phyloP scores from a whole-genome alignment of 352 stramenopile genomes.

The Thalassiosira exigua region DNA sequence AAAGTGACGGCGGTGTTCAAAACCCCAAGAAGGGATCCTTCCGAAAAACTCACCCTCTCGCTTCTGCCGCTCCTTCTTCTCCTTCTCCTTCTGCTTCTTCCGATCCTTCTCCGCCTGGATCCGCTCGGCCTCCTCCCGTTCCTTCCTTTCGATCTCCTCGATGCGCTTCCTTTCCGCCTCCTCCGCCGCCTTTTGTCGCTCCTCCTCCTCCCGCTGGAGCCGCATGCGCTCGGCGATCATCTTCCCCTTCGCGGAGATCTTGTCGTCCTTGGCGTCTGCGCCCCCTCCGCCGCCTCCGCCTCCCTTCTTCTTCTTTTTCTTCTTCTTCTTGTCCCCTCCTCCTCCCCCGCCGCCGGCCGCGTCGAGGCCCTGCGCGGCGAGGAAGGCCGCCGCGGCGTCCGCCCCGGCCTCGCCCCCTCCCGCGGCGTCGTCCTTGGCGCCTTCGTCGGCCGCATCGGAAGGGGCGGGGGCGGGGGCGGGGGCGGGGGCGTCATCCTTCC shows the following conservation, averaged over 20 bases:
- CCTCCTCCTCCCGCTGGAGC: slow-evolving; percentile 80
- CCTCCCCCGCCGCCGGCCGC: slow-evolving; percentile 63
- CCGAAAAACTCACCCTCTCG: slow-evolving; percentile 52
- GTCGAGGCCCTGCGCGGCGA: slow-evolving; percentile 67
- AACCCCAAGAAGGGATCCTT: slow-evolving; percentile 28
- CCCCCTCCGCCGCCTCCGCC: slow-evolving; percentile 35
- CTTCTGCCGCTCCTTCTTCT: slow-evolving; percentile 71
- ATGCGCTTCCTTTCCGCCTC: slow-evolving; percentile 81
- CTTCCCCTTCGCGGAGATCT: slow-evolving; percentile 77
- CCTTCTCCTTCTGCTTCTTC: slow-evolving; percentile 82
- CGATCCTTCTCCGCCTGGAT: slow-evolving; percentile 76
- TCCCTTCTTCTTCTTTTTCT: slow-evolving; percentile 88
- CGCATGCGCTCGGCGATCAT: slow-evolving; percentile 80
- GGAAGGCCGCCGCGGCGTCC: slow-evolving; percentile 74
- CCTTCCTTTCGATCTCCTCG: slow-evolving; percentile 75
- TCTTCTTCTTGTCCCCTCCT: slow-evolving; percentile 80
- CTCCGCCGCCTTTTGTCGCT: slow-evolving; percentile 63
- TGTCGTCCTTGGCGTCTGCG: slow-evolving; percentile 50
- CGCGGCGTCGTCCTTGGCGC: slow-evolving; percentile 63
- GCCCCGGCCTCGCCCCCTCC: slow-evolving; percentile 68
- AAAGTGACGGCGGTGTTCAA: slow-evolving; percentile 26
- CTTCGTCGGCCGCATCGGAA: slow-evolving; percentile 58
- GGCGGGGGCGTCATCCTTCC: slow-evolving; percentile 21
- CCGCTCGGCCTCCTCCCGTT: slow-evolving; percentile 68
- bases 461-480: slow-evolving; percentile 57